Percentiles rank a stretch among this genome's conserved stretches.
Conservation (phyloP, 2,329 filamentous ascomycete genomes). For the Kalaharituber pfeilii region DNA sequence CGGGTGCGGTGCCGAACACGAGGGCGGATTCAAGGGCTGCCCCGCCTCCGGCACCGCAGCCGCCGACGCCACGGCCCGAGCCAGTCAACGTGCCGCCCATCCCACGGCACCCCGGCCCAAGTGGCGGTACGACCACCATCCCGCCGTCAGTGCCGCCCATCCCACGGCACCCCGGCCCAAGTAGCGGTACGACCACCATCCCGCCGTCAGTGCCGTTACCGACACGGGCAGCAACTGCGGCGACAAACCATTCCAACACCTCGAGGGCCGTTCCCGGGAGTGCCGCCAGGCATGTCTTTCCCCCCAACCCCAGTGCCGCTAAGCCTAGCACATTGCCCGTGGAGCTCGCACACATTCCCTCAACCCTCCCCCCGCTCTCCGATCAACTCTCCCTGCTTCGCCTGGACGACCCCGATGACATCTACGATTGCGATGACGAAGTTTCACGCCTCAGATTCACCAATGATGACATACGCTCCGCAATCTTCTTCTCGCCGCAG, state of each 20-base stretch:
- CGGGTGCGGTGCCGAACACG: background rate
- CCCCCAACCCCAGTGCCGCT: background rate
- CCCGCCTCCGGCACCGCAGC: too few relatives aligned
- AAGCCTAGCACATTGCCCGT: background rate
- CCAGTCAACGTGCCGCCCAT: too few relatives aligned
- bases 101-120: too few relatives aligned
- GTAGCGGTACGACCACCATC: too few relatives aligned
- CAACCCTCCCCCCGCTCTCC: background rate
- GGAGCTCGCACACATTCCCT: background rate
- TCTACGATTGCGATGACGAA: background rate
- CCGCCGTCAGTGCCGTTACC: too few relatives aligned
- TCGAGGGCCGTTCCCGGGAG: background rate
- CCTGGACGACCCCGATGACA: background rate
- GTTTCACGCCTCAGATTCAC: background rate
- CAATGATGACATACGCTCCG: background rate
- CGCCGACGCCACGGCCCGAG: too few relatives aligned
- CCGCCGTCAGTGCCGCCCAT: too few relatives aligned
- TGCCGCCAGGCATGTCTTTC: background rate
- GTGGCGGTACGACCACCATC: too few relatives aligned
- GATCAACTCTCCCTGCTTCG: background rate
- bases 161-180: too few relatives aligned
- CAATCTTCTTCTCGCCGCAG: background rate
- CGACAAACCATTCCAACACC: background rate
- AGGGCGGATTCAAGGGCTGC: too few relatives aligned
- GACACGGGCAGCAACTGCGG: background rate